Percentiles rank a stretch among this genome's conserved stretches.
Evolutionary conservation across 345 rosid species (phyloP).

Genomic region (Camelina neglecta): DNA sequence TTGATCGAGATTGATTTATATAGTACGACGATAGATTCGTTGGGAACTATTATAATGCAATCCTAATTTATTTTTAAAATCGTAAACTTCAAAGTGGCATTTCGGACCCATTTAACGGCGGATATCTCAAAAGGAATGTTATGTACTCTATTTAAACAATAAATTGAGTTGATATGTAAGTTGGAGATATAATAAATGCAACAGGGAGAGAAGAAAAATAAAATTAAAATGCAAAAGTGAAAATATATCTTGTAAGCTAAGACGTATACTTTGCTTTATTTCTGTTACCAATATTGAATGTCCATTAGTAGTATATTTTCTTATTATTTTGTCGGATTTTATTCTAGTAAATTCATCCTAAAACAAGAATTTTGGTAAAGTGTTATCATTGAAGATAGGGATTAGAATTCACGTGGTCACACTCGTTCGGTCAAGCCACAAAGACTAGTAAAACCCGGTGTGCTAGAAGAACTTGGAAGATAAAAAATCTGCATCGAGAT

Average conservation of each 20-base stretch:
- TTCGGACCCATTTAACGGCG: constrained; percentile 65
- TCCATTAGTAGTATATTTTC: constrained; percentile 6
- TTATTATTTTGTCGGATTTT: background rate
- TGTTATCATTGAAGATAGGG: too few species aligned
- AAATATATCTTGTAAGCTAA: constrained; percentile 31
- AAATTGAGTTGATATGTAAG: constrained; percentile 33
- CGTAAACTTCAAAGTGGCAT: constrained; percentile 37
- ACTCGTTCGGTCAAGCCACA: background rate
- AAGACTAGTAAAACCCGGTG: background rate
- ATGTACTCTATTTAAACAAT: constrained; percentile 26
- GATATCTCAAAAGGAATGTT: constrained; percentile 46
- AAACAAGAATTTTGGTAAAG: background rate
- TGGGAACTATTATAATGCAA: constrained; percentile 36
- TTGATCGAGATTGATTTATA: constrained; percentile 48
- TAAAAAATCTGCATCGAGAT: background rate
- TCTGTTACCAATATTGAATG: constrained; percentile 34
- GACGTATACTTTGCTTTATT: constrained; percentile 17
- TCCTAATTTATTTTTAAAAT: background rate
- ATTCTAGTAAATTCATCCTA: background rate
- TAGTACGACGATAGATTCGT: constrained; percentile 49
- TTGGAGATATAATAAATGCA: constrained; percentile 28
- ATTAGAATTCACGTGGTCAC: too few species aligned
- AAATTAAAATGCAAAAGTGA: constrained; percentile 32
- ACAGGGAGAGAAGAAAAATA: background rate
- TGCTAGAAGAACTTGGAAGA: background rate